Conservation (phyloP, 768 basidiomycete genomes). For the Leccinellum rugosiceps region DNA sequence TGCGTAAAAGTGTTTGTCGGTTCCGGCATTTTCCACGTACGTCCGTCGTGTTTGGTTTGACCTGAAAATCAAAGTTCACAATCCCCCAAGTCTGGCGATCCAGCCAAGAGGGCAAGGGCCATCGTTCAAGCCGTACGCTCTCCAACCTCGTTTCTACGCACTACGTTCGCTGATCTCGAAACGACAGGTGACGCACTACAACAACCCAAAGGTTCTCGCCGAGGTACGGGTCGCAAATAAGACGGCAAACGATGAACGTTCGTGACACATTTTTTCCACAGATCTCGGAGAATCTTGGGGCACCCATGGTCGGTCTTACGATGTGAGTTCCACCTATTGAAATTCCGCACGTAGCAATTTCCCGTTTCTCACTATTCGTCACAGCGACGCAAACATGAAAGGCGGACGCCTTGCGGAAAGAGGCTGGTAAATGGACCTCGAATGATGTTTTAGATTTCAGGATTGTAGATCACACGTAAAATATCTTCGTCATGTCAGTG, state of each 20-base stretch:
- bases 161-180: slow-evolving; percentile 4
- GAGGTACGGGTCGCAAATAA: slow-evolving; percentile 48
- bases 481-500: slow-evolving; percentile 27
- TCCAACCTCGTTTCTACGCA: slow-evolving; percentile 1
- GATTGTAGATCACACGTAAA: slow-evolving; percentile 30
- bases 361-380: background rate
- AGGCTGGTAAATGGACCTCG: slow-evolving; percentile 46
- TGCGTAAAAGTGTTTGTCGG: slow-evolving; percentile 82
- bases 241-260: background rate
- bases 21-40: slow-evolving; percentile 91
- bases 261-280: slow-evolving; percentile 23
- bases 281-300: slow-evolving; percentile 81
- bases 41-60: slow-evolving; percentile 25
- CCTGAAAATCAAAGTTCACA: slow-evolving; percentile 1
- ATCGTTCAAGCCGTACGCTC: slow-evolving; percentile 89
- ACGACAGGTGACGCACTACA: slow-evolving; percentile 82
- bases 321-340: slow-evolving; percentile 52
- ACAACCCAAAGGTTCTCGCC: slow-evolving; percentile 89
- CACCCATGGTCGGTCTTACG: slow-evolving; percentile 91
- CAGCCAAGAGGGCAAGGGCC: slow-evolving; percentile 89
- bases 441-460: slow-evolving; percentile 14
- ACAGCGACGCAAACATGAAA: slow-evolving; percentile 61
- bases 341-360: no score
- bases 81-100: slow-evolving; percentile 72
- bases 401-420: slow-evolving; percentile 69